Evolutionary conservation across 2,329 filamentous ascomycete genomes (phyloP).

Genomic region (Geosmithia flava): DNA sequence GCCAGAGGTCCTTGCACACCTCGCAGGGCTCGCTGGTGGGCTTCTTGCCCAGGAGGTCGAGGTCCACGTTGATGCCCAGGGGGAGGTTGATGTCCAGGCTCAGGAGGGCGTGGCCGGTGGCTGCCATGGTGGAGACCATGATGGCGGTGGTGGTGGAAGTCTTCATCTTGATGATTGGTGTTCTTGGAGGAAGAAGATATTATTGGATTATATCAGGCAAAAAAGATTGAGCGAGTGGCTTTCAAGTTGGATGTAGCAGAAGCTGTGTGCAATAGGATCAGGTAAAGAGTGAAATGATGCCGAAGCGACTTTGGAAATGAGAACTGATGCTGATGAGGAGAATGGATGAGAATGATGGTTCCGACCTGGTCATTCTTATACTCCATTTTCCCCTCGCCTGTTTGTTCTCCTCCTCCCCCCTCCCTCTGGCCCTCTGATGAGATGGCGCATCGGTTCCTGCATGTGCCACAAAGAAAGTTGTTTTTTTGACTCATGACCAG

Average conservation of each 20-base stretch:
- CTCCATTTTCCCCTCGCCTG: neutral
- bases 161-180: conserved; percentile 3
- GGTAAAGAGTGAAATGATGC: neutral
- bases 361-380: conserved; percentile 1
- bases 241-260: neutral
- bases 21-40: conserved; percentile 9
- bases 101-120: conserved; percentile 6
- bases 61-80: conserved; percentile 5
- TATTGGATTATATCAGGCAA: neutral
- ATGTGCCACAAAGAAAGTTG: no score
- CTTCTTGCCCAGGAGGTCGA: conserved; percentile 5
- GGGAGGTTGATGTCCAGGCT: conserved; percentile 5
- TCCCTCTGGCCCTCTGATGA: neutral
- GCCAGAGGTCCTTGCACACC: conserved; percentile 18
- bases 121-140: conserved; percentile 9
- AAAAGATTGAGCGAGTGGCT: conserved; percentile 2
- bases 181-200: neutral
- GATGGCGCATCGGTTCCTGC: no score
- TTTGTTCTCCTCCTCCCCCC: neutral
- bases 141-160: conserved; percentile 4
- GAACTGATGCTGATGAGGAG: neutral
- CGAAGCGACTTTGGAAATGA: neutral
- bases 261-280: neutral
- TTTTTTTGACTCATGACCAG: neutral
- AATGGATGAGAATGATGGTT: neutral